A percentile compares a stretch with the other conserved stretches of the same genome.
Conservation (phyloP, 2,329 filamentous ascomycete genomes). For the Epichloe sylvatica region DNA sequence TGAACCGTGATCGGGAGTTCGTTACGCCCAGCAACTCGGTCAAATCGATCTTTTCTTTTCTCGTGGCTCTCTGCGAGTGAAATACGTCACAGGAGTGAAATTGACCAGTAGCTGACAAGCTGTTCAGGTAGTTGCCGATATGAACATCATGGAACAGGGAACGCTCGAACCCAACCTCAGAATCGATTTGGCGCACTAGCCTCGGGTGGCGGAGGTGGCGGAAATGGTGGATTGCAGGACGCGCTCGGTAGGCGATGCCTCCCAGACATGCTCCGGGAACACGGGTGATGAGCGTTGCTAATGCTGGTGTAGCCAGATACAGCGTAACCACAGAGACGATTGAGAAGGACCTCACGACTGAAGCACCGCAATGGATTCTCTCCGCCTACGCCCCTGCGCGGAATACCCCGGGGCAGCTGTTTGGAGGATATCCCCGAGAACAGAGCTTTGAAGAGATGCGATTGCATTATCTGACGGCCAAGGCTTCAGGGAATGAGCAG, state of each 20-base stretch:
- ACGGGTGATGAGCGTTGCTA: not conserved
- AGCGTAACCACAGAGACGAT: slow-evolving; percentile 46
- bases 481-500: slow-evolving; percentile 44
- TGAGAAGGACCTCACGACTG: slow-evolving; percentile 50
- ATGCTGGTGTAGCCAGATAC: slow-evolving; percentile 23
- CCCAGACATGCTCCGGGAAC: not conserved
- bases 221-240: slow-evolving; percentile 13
- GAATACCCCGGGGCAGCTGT: slow-evolving; percentile 67
- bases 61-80: not conserved
- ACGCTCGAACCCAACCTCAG: slow-evolving; percentile 19
- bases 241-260: slow-evolving; percentile 10
- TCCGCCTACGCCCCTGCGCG: slow-evolving; percentile 71
- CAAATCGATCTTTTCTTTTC: not conserved
- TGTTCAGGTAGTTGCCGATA: slow-evolving; percentile 37
- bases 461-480: slow-evolving; percentile 51
- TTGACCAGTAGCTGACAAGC: not conserved
- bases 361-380: slow-evolving; percentile 71
- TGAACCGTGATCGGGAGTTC: not conserved
- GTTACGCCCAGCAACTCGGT: not conserved
- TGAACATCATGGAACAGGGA: slow-evolving; percentile 34
- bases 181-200: slow-evolving; percentile 46
- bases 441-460: slow-evolving; percentile 82
- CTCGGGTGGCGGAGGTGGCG: slow-evolving; percentile 11
- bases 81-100: not conserved
- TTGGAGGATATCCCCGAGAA: slow-evolving; percentile 66